Evolutionary conservation across 139 green algal genomes (phyloP).

Genomic region (Chlorella vulgaris): DNA sequence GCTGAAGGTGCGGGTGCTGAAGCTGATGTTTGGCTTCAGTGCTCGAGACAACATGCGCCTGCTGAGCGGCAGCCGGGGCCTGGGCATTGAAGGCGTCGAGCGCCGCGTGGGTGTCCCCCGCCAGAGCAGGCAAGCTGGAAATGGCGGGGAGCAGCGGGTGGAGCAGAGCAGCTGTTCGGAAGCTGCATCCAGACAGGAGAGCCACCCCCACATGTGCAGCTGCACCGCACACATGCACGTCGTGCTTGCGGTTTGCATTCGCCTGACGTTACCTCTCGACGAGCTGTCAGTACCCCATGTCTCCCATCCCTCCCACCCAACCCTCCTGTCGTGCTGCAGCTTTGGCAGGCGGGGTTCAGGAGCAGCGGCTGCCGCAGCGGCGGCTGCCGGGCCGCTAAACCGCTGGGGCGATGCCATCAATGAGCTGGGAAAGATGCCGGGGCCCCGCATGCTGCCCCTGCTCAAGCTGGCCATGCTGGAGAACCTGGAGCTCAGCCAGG

Average conservation of each 20-base stretch:
- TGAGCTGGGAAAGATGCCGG: constrained; percentile 3
- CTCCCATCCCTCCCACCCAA: no score
- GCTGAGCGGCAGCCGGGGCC: background rate
- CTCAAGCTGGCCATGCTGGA: constrained; percentile 34
- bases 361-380: background rate
- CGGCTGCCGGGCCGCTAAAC: background rate
- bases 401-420: constrained; percentile 24
- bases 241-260: no score
- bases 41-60: constrained; percentile 27
- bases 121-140: background rate
- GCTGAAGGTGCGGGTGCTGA: constrained; percentile 36
- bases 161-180: constrained; percentile 14
- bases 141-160: background rate
- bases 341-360: no score
- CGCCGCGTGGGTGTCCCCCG: background rate
- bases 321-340: no score
- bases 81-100: background rate
- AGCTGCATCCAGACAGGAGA: no score
- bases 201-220: background rate
- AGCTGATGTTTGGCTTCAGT: constrained; percentile 34
- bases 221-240: background rate
- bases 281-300: no score
- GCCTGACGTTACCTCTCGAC: no score
- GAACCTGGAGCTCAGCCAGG: constrained; percentile 15
- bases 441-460: constrained; percentile 27